These are phyloP conservation scores for Termitomyces sp. DNA, from an alignment of 768 basidiomycete genomes.

Conservation along the genomic window DNA sequence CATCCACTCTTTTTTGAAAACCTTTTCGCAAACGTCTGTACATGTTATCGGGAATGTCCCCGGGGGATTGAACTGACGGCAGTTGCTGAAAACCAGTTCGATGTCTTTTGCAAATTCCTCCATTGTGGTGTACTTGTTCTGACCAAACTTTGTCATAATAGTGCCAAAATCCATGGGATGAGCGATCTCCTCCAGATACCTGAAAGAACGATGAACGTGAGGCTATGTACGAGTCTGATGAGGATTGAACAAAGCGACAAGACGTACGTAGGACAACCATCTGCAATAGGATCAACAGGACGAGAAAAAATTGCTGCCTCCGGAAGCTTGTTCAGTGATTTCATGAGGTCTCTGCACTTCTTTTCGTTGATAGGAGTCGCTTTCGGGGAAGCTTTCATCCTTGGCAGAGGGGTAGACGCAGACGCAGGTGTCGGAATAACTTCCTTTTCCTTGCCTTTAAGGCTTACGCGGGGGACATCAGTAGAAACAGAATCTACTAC, in stretches of 20 bases:
- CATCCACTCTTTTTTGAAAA: conserved; percentile 83
- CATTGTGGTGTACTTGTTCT: conserved; percentile 71
- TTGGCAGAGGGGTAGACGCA: conserved; percentile 27
- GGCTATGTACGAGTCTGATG: background rate
- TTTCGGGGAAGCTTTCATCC: conserved; percentile 30
- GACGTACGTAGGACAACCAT: conserved; percentile 89
- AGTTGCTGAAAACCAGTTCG: conserved; percentile 83
- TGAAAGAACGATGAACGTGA: conserved; percentile 21
- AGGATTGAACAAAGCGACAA: background rate
- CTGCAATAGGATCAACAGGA: conserved; percentile 78
- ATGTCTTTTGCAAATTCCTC: conserved; percentile 78
- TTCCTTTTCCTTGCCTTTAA: conserved; percentile 79
- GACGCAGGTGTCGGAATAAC: conserved; percentile 18
- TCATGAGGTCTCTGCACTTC: conserved; percentile 76
- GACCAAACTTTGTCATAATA: conserved; percentile 61
- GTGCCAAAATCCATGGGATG: conserved; percentile 94
- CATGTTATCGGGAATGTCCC: conserved; percentile 68
- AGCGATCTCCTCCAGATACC: conserved; percentile 88
- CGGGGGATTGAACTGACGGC: conserved; percentile 87
- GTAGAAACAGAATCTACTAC: conserved; percentile 17
- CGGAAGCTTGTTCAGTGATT: conserved; percentile 50
- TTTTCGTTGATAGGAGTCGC: conserved; percentile 67
- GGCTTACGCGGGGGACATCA: conserved; percentile 36
- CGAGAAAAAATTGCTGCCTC: conserved; percentile 70
- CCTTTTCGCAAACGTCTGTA: conserved; percentile 69